Base-by-base conservation (phyloP, 768 basidiomycete genomes). In the Termitomyces sp. region DNA sequence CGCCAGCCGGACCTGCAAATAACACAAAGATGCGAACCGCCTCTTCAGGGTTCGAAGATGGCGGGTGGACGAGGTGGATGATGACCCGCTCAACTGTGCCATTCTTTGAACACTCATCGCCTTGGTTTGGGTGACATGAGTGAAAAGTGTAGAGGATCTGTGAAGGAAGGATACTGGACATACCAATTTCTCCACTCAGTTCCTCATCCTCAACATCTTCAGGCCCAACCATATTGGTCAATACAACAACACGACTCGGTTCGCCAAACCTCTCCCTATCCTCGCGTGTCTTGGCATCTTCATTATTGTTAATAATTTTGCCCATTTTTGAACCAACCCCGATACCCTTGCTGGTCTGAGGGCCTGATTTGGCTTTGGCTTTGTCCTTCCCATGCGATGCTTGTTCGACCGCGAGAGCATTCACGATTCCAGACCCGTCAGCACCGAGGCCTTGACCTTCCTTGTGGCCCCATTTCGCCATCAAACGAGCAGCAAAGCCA, bases 391-490 rank as follows among this genome's bases (percentile, higher is more conserved):
- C 71, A 44, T 67, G 71, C 30, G 72, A 66, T 15, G 82, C 73
- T 56, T 88, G 86, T 66, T 95, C 90, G 21, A 96, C 89, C 0
- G 85, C 80, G 4, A 98, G 79, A 5, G 95, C 93, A 56, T 95
- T 89, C 44, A 95, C 84, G 45, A 98, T 95, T 1, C 94, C 94
- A 2, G 80, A 79, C 8, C 86, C 90, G 57, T 90, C 84, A 0
- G 81, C 86, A 35, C 96, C 96, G 1, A 98, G 79, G 10, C 95
- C 95, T 71, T 94, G 87, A 1, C 96, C 96, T 68, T 92, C 91
- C 67, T 91, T 89, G 68, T 97, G 93, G 0, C 95, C 95, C 91
- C 90, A 95, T 73, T 94, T 97, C 3, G 90, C 91, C 94, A 97
- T 96, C 62, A 96, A 67, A 35, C 90, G 86, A 12, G 86, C 86